These are phyloP conservation scores for Metschnikowia kunwiensis DNA, from an alignment of 805 yeast genomes.

Conservation along the genomic window DNA sequence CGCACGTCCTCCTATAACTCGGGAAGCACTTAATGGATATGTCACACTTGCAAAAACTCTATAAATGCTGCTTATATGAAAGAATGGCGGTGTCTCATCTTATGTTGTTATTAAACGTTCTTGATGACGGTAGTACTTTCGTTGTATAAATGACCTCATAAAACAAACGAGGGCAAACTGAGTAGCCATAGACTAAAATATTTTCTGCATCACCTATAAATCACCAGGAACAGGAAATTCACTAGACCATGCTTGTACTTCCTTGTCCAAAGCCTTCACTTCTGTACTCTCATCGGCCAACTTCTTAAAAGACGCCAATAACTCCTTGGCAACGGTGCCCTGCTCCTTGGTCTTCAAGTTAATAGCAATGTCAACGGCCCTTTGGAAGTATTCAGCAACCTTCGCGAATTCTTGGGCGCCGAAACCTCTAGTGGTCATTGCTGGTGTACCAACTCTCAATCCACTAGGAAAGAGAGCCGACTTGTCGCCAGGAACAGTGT, in stretches of 20 bases:
- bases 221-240: conserved; percentile 90
- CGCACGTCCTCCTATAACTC: too few species aligned
- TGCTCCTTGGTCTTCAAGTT: conserved; percentile 56
- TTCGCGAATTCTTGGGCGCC: conserved; percentile 70
- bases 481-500: conserved; percentile 94
- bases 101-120: too few species aligned
- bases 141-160: too few species aligned
- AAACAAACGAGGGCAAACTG: too few species aligned
- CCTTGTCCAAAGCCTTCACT: conserved; percentile 58
- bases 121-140: too few species aligned
- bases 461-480: conserved; percentile 97
- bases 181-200: too few species aligned
- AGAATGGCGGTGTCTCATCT: too few species aligned
- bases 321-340: conserved; percentile 56
- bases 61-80: too few species aligned
- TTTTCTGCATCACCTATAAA: too few species aligned
- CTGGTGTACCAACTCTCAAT: conserved; percentile 95
- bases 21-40: too few species aligned
- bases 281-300: conserved; percentile 63
- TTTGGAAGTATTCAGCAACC: conserved; percentile 77
- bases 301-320: conserved; percentile 66
- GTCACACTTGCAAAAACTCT: too few species aligned
- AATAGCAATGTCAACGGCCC: conserved; percentile 69
- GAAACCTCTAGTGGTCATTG: conserved; percentile 97
- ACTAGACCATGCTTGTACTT: conserved; percentile 70